A percentile compares a stretch with the other conserved stretches of the same genome.
Conservation (phyloP, 768 basidiomycete species). For the Mycena alexandri region DNA sequence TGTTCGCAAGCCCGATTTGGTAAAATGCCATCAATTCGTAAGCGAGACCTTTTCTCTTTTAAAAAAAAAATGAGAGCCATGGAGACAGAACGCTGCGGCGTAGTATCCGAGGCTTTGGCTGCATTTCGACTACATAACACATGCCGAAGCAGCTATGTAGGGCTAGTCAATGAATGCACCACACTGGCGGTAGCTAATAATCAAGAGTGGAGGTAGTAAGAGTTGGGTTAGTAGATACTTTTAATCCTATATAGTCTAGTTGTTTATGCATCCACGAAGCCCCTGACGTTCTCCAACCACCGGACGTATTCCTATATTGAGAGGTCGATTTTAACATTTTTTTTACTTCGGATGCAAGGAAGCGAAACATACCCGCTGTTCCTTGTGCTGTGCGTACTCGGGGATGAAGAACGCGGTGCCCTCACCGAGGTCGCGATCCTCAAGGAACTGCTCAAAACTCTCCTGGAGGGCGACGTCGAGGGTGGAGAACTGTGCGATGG, state of each 20-base stretch:
- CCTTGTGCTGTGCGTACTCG: constrained; percentile 90
- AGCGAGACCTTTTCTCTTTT: too few species aligned
- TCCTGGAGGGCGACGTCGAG: constrained; percentile 90
- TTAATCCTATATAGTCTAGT: background rate
- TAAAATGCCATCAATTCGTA: too few species aligned
- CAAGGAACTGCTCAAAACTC: constrained; percentile 90
- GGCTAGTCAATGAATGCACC: too few species aligned
- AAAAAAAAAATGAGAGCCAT: too few species aligned
- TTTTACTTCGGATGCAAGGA: constrained; percentile 16
- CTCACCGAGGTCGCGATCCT: constrained; percentile 92
- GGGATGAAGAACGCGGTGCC: constrained; percentile 87
- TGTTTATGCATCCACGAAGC: constrained; percentile 73
- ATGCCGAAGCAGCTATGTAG: background rate
- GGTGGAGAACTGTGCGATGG: constrained; percentile 78
- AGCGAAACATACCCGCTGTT: constrained; percentile 81
- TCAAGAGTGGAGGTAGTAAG: constrained; percentile 28
- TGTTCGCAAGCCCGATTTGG: constrained; percentile 12
- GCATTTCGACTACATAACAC: too few species aligned
- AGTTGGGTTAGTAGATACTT: constrained; percentile 8
- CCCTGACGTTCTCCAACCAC: constrained; percentile 88
- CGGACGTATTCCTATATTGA: constrained; percentile 84
- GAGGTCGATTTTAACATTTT: constrained; percentile 25
- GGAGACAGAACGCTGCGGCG: too few species aligned
- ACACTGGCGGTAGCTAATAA: background rate
- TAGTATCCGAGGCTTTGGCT: too few species aligned